Conservation (phyloP, 1,139 yeast genomes). For the Blastobotrys apis region DNA sequence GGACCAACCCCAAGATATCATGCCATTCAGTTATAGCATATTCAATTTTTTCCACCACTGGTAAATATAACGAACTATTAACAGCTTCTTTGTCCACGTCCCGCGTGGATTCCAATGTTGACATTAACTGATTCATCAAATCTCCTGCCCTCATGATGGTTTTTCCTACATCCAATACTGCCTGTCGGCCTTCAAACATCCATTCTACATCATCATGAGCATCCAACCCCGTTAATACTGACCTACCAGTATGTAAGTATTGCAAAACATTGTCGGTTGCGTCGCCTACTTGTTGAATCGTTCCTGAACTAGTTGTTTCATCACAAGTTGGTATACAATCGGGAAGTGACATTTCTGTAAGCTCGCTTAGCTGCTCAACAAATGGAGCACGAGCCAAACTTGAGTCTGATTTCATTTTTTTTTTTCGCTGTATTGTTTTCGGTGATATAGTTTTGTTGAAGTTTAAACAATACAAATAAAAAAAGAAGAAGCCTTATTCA, state of each 20-base stretch:
- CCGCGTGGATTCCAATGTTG: constrained; percentile 34
- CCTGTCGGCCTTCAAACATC: constrained; percentile 47
- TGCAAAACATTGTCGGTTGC: constrained; percentile 22
- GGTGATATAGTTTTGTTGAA: too few relatives aligned
- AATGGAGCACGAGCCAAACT: constrained; percentile 17
- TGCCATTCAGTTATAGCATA: constrained; percentile 34
- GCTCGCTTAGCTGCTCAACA: constrained; percentile 20
- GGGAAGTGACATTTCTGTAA: constrained; percentile 17
- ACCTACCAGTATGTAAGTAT: constrained; percentile 24
- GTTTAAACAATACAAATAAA: too few relatives aligned
- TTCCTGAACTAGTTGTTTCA: background rate
- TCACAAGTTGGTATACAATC: background rate
- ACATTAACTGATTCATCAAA: constrained; percentile 43
- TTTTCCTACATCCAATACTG: constrained; percentile 42
- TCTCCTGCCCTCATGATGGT: constrained; percentile 47
- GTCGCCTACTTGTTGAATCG: constrained; percentile 7
- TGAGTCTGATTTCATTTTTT: constrained; percentile 8
- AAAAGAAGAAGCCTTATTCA: too few relatives aligned
- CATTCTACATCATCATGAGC: constrained; percentile 38
- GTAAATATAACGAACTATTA: constrained; percentile 7
- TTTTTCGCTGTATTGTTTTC: too few relatives aligned
- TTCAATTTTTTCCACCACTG: constrained; percentile 24
- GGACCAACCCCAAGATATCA: constrained; percentile 40
- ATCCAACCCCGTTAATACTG: constrained; percentile 23
- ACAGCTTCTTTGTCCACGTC: constrained; percentile 16